phyloP scores from a whole-genome alignment of 371 early-diverging fungal species.

The Furculomyces boomerangus region DNA sequence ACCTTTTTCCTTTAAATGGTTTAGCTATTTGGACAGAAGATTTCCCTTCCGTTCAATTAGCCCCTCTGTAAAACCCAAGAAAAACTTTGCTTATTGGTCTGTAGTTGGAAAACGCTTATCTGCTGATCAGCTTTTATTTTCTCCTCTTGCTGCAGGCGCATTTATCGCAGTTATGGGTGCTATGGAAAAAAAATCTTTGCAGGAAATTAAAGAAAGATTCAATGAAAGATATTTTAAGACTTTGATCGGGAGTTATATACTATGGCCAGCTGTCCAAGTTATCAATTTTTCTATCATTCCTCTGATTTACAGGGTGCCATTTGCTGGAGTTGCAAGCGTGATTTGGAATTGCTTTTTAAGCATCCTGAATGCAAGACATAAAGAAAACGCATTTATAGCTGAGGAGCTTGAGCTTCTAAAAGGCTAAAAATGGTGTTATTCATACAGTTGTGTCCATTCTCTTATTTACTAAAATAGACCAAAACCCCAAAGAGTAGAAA shows the following conservation, averaged over 20 bases:
- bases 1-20: constrained; percentile 57
- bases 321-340: constrained; percentile 53
- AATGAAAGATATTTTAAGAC: constrained; percentile 34
- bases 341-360: constrained; percentile 65
- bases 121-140: constrained; percentile 50
- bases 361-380: too few relatives aligned
- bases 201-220: constrained; percentile 40
- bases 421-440: too few relatives aligned
- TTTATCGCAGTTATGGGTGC: constrained; percentile 48
- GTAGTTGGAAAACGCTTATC: constrained; percentile 30
- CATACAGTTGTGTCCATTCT: too few relatives aligned
- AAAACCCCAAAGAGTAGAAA: too few relatives aligned
- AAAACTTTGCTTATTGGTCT: not conserved
- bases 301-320: constrained; percentile 46
- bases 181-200: constrained; percentile 34
- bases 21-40: constrained; percentile 36
- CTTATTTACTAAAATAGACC: too few relatives aligned
- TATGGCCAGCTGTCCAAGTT: constrained; percentile 65
- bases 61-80: constrained; percentile 4
- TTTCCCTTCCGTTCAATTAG: constrained; percentile 25
- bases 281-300: constrained; percentile 66
- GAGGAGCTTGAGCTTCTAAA: too few relatives aligned
- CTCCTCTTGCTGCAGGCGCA: constrained; percentile 45
- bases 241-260: constrained; percentile 50
- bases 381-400: too few relatives aligned